Conservation (phyloP, 2,329 filamentous ascomycete species). For the Xylaria sp. region DNA sequence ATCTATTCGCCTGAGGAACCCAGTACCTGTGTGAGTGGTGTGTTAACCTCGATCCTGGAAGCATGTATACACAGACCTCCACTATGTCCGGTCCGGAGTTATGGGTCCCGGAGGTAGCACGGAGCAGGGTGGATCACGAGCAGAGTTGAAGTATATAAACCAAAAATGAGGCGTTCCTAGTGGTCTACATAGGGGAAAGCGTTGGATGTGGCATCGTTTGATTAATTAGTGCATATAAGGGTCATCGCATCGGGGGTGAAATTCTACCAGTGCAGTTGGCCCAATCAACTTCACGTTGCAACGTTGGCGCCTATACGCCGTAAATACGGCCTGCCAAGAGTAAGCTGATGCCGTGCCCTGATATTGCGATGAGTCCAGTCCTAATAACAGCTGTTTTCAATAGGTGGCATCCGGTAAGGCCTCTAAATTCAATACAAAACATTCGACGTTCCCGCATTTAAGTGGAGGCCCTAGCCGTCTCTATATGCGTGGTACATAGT, state of each 20-base stretch:
- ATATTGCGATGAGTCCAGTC: not conserved
- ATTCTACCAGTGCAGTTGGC: not conserved
- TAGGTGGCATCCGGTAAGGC: not conserved
- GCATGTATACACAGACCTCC: not conserved
- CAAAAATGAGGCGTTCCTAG: not conserved
- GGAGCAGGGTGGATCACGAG: too few species aligned
- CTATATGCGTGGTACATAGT: not conserved
- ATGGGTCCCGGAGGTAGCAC: not conserved
- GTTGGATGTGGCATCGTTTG: not conserved
- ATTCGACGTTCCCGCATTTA: not conserved
- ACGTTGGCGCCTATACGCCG: constrained; percentile 3
- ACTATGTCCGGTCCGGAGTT: constrained; percentile 3
- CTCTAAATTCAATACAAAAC: too few species aligned
- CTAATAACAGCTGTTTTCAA: not conserved
- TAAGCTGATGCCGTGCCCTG: not conserved
- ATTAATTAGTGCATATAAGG: not conserved
- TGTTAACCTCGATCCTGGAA: too few species aligned
- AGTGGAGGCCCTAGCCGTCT: not conserved
- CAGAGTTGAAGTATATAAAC: not conserved
- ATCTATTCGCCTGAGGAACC: not conserved
- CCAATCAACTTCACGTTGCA: not conserved
- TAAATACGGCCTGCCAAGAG: constrained; percentile 5
- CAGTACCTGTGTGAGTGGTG: not conserved
- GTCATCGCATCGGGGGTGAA: not conserved
- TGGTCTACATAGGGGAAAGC: not conserved